Base-by-base conservation (phyloP, 306 rosid species). In the Cucurbita moschata region DNA sequence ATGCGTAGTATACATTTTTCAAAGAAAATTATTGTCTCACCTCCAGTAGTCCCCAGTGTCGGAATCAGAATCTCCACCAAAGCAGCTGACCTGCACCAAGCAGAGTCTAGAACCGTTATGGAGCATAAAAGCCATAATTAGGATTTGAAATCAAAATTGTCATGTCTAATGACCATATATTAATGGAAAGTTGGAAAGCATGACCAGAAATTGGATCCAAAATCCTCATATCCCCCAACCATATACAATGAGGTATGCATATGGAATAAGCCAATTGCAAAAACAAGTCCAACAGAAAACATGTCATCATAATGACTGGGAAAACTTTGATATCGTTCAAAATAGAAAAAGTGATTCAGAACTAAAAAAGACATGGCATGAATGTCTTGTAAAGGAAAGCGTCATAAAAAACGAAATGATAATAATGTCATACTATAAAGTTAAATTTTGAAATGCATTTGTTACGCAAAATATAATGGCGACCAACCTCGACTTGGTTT, bases 41-140 rank as follows among this genome's bases (percentile, higher is more conserved):
- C 88, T 88, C 99, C 99, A 95, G 79, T 78, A 79, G 78, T 91
- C 99, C 40, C 97, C 97, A 0, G 96, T 86, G 83, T 95, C 97
- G 43, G 99, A 89, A 0, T 89, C 88, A 51, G 72, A 21, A 0
- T 91, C 96, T 72, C 93, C 90, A 26, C 99, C 99, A 52, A 80
- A 91, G 89, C 99, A 95, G 79, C 97, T 95, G 73, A 95, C 96
- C 99, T 95, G 71, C 51, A 77, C 53, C 83, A 73, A 78, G 49
- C 47, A 46, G 10, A 37, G 42, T 15, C 47, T 8, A 16, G 8
- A 50, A 26, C 44, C 14, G n/a, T 52, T 16, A 71, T 15, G 44
- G 30, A 51, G 5, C 61, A 72, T 51, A n/a, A 44, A 49, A 14
- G 51, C 18, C 44, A 30, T 50, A 6, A 50, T 14, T 16, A 6